These are phyloP conservation scores for Eucalyptus albens DNA, from an alignment of 345 rosid species.

Conservation along the genomic window DNA sequence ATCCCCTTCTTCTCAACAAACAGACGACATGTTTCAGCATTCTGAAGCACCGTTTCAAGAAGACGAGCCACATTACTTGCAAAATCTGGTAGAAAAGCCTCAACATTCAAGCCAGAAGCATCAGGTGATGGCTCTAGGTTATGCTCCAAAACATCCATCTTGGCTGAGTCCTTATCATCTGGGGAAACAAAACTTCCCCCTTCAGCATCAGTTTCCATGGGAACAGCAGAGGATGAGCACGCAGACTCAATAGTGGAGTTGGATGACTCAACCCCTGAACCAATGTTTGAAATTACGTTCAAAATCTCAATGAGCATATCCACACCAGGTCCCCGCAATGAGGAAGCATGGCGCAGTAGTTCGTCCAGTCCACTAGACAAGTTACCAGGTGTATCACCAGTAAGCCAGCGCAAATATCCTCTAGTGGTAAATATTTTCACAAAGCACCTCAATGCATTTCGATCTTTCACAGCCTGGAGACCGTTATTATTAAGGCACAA, in stretches of 20 bases:
- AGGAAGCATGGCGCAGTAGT: conserved; percentile 87
- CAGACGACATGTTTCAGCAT: conserved; percentile 83
- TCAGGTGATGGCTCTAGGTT: conserved; percentile 42
- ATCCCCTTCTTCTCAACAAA: conserved; percentile 95
- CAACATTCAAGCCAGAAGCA: conserved; percentile 31
- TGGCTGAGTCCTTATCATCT: conserved; percentile 27
- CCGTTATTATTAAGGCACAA: conserved; percentile 83
- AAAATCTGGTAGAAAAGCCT: conserved; percentile 76
- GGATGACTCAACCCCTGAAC: conserved; percentile 54
- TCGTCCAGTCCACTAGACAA: conserved; percentile 92
- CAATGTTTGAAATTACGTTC: conserved; percentile 39
- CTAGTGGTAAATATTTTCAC: conserved; percentile 84
- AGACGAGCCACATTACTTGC: conserved; percentile 74
- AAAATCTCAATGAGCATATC: conserved; percentile 89
- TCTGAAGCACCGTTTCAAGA: conserved; percentile 91
- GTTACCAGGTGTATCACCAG: conserved; percentile 71
- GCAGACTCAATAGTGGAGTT: conserved; percentile 25
- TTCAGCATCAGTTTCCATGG: conserved; percentile 87
- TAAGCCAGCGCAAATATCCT: conserved; percentile 66
- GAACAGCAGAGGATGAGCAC: conserved; percentile 37
- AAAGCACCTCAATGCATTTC: conserved; percentile 80
- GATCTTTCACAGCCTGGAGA: conserved; percentile 83
- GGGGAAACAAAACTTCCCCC: conserved; percentile 22
- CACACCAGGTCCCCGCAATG: conserved; percentile 78
- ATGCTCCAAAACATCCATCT: conserved; percentile 39